phyloP scores from a whole-genome alignment of 768 basidiomycete genomes.

The Amanita muscaria region DNA sequence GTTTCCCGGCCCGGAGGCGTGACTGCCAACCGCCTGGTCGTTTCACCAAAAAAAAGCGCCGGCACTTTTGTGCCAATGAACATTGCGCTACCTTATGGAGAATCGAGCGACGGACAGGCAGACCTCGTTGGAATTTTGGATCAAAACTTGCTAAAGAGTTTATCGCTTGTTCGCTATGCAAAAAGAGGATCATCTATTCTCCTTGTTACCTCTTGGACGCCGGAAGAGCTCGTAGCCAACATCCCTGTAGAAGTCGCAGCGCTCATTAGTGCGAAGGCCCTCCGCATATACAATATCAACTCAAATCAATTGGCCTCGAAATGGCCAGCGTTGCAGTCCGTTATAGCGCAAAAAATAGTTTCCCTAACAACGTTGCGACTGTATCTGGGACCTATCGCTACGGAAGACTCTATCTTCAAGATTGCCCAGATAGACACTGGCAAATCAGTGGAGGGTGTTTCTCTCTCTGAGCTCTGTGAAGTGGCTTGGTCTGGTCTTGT shows the following conservation, averaged over 20 bases:
- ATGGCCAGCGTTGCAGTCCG: slow-evolving; percentile 29
- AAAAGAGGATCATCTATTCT: slow-evolving; percentile 64
- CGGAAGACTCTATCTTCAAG: slow-evolving; percentile 41
- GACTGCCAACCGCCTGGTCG: slow-evolving; percentile 56
- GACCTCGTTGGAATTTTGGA: slow-evolving; percentile 76
- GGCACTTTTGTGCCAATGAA: slow-evolving; percentile 42
- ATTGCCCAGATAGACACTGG: slow-evolving; percentile 40
- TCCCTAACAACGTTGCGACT: slow-evolving; percentile 80
- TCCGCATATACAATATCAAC: slow-evolving; percentile 55
- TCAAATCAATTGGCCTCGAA: slow-evolving; percentile 41
- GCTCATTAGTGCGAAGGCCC: slow-evolving; percentile 40
- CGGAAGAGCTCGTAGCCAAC: slow-evolving; percentile 63
- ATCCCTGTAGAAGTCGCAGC: slow-evolving; percentile 43
- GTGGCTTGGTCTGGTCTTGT: slow-evolving; percentile 60
- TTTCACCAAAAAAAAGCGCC: slow-evolving; percentile 37
- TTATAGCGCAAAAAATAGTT: slow-evolving; percentile 40
- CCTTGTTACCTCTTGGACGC: slow-evolving; percentile 65
- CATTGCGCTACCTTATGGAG: slow-evolving; percentile 47
- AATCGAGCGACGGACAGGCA: slow-evolving; percentile 34
- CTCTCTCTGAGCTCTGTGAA: slow-evolving; percentile 44
- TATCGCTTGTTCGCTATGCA: slow-evolving; percentile 60
- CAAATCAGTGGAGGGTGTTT: slow-evolving; percentile 36
- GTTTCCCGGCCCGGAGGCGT: slow-evolving; percentile 70
- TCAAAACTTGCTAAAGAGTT: slow-evolving; percentile 67
- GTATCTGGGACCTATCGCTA: slow-evolving; percentile 62